phyloP scores from a whole-genome alignment of 1,139 yeast genomes.

The Geotrichum aggregatum region DNA sequence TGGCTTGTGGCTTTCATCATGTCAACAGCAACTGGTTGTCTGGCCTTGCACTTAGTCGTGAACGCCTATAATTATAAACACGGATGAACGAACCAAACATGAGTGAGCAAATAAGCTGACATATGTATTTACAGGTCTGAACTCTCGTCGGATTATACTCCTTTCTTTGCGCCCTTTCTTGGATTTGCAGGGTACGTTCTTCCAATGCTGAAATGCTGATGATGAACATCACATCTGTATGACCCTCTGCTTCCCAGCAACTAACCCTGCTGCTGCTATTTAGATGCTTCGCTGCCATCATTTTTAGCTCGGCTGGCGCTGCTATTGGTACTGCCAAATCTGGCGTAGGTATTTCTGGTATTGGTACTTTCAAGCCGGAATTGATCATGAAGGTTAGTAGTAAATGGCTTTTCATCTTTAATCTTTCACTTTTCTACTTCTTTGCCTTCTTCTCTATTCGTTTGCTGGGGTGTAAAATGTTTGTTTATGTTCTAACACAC shows the following conservation, averaged over 20 bases:
- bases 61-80: no score
- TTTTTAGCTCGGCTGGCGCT: conserved; percentile 91
- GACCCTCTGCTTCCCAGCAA: not conserved
- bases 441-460: no score
- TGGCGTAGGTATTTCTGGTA: conserved; percentile 96
- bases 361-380: conserved; percentile 38
- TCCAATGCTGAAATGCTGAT: no score
- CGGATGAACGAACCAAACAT: no score
- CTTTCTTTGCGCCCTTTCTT: conserved; percentile 88
- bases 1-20: no score
- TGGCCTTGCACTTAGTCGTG: no score
- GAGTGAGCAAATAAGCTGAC: no score
- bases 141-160: conserved; percentile 52
- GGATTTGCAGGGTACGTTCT: conserved; percentile 74
- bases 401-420: not conserved
- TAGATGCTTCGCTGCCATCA: conserved; percentile 86
- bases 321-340: conserved; percentile 99
- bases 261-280: not conserved
- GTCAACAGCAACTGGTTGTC: no score
- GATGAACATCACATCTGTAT: not conserved
- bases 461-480: no score
- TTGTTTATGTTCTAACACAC: conserved; percentile 31
- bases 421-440: conserved; percentile 24
- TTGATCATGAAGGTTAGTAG: conserved; percentile 34
- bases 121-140: no score